Conservation (phyloP, 2,329 filamentous ascomycete species). For the Meredithiella fracta region DNA sequence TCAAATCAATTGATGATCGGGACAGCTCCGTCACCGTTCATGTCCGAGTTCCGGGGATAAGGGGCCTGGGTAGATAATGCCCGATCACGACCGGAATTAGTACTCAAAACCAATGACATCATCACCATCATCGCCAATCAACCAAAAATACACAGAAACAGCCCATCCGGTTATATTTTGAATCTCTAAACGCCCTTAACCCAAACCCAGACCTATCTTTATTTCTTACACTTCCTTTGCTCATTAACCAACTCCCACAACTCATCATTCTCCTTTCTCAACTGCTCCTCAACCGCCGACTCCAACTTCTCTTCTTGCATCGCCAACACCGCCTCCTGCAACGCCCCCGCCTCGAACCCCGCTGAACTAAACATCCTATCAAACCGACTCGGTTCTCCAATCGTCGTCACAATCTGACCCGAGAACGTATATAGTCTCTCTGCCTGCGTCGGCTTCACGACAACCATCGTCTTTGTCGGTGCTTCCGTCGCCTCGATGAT, state of each 20-base stretch:
- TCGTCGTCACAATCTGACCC: conserved; percentile 37
- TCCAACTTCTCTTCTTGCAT: conserved; percentile 14
- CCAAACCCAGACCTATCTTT: conserved; percentile 6
- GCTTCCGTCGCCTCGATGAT: conserved; percentile 20
- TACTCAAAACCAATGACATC: no score
- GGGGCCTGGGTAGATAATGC: no score
- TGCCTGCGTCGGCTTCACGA: conserved; percentile 68
- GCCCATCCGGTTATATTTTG: background rate
- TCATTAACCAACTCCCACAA: conserved; percentile 26
- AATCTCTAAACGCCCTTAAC: background rate
- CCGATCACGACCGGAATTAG: background rate
- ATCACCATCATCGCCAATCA: background rate
- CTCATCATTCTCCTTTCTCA: conserved; percentile 22
- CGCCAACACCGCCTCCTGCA: conserved; percentile 33
- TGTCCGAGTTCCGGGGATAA: no score
- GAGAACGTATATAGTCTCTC: conserved; percentile 49
- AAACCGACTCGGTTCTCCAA: conserved; percentile 24
- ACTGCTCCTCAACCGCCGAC: conserved; percentile 6
- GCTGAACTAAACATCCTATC: conserved; percentile 28
- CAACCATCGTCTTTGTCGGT: conserved; percentile 27
- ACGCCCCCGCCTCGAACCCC: conserved; percentile 30
- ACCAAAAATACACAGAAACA: background rate
- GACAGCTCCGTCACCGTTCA: no score
- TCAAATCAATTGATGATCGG: background rate
- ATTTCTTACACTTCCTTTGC: conserved; percentile 23